Conservation (phyloP, 2,329 filamentous ascomycete species). For the Cladophialophora immunda region DNA sequence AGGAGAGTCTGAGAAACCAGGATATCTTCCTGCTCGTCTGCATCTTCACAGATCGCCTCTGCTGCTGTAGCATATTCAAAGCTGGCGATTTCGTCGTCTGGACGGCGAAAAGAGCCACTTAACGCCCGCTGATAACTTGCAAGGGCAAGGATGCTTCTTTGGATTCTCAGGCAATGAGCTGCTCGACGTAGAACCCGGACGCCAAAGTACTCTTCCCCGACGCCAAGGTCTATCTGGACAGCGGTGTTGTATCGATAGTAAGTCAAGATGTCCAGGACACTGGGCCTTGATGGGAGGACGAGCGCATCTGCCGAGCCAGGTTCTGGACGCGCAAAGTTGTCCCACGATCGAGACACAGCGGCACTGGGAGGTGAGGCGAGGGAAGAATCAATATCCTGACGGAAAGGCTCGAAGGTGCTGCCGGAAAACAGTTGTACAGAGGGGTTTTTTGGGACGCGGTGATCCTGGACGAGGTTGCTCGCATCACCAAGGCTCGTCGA, state of each 20-base stretch:
- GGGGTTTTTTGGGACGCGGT: too few relatives aligned
- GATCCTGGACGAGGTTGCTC: too few relatives aligned
- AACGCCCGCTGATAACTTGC: conserved; percentile 5
- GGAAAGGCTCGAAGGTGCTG: too few relatives aligned
- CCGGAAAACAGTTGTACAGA: too few relatives aligned
- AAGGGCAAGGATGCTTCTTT: conserved; percentile 13
- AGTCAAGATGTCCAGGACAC: conserved; percentile 14
- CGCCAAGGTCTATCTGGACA: conserved; percentile 14
- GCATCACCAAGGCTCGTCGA: too few relatives aligned
- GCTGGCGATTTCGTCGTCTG: background rate
- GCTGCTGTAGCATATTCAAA: background rate
- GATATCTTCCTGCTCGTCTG: background rate
- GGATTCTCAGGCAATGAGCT: background rate
- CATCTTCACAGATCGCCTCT: background rate
- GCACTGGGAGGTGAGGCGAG: too few relatives aligned
- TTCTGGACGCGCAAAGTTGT: background rate
- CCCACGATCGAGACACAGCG: too few relatives aligned
- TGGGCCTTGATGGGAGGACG: too few relatives aligned
- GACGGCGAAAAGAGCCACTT: background rate
- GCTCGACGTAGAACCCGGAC: conserved; percentile 1
- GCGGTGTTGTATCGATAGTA: conserved; percentile 22
- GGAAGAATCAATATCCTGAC: too few relatives aligned
- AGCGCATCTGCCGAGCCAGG: too few relatives aligned
- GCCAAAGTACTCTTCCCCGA: conserved; percentile 15
- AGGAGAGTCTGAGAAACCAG: background rate